Evolutionary conservation across 2,329 filamentous ascomycete species (phyloP), one percentile per base, ranked within the genome.

Genomic region (Macrophomina tecta): DNA sequence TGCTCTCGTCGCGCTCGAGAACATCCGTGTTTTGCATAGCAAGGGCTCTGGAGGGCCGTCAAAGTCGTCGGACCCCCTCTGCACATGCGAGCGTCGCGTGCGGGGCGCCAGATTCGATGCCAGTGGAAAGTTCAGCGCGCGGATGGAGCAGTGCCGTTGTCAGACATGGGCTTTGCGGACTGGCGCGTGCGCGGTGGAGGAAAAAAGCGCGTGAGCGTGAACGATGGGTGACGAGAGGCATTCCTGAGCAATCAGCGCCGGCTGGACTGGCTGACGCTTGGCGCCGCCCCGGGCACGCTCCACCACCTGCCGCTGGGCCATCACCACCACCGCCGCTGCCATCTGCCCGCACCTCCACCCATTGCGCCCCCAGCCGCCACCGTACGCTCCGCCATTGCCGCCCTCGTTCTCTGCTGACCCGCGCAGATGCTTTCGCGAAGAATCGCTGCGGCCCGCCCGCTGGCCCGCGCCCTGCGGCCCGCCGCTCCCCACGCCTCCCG

Each of bases 381-480:
- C 46, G 64, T 66, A 51, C 18, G 64, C 48, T 1, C 34, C 36
- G 14, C n/a, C 18, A 1, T 12, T 2, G 4, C 34, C 34, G 40
- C 7, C 6, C 6, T 28, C 7, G 9, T 12, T 6, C 34, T 2
- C 30, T 23, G 55, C 65, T 67, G 56, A 67, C 40, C 48, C 56
- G 11, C n/a, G 38, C 56, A 75, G 72, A 82, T 82, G 80, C 75
- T 82, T 64, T 80, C 79, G 69, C 73, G 80, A 72, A 77, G 78
- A 75, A 76, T 81, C 72, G 79, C 64, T 32, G 65, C 65, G 28
- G 79, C 75, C 65, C 78, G 78, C 68, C 79, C 79, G 75, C 79
- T 80, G 65, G 71, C 76, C 68, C 75, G 74, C 69, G 72, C 75
- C 66, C 68, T 77, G 16, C 71, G 75, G 68, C 75, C 78, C 65